Evolutionary conservation across 2,329 filamentous ascomycete genomes (phyloP), one percentile per base, ranked within the genome.

Genomic region (Botrytis hyacinthi): DNA sequence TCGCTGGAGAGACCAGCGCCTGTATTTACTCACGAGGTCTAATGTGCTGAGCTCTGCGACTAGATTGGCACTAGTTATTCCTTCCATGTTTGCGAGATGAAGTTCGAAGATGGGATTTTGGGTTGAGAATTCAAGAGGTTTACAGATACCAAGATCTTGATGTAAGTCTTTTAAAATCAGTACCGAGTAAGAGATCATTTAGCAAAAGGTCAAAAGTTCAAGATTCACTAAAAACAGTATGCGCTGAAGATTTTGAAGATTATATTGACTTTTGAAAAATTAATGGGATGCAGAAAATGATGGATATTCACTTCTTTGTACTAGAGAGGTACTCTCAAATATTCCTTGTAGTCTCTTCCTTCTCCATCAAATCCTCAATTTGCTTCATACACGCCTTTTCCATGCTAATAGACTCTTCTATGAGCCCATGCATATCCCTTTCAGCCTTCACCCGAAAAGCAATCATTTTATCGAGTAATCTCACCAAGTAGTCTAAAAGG

Each of bases 31-130:
- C 26, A n/a, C 48, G 1, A 51, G 10, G 6, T n/a, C 2, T 0
- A 6, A 14, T n/a, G 4, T 14, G 1, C 48, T 51, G 4, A 51
- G 12, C 0, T 26, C 10, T n/a, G 4, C 26, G n/a, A 2, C 48
- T 4, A 51, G 22, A 0, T 51, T 1, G 4, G 26, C 22, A 9
- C 0, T 0, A 5, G 1, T 14, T 3, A 29, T 18, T 29, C 10
- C n/a, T 3, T 54, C 51, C 51, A 54, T n/a, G 51, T 29, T 54
- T 54, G 26, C 12, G 3, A 16, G 3, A 29, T 29, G 51, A 18
- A n/a, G n/a, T 29, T 54, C 51, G 6, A 54, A 29, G 14, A n/a
- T n/a, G 14, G 26, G 12, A n/a, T 16, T 29, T 29, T 29, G n/a
- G 6, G n/a, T 29, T 1, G 14, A 54, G 2, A 5, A 29, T 29